Base-by-base conservation (phyloP, 2,329 filamentous ascomycete genomes). In the Tolypocladium pustulatum region DNA sequence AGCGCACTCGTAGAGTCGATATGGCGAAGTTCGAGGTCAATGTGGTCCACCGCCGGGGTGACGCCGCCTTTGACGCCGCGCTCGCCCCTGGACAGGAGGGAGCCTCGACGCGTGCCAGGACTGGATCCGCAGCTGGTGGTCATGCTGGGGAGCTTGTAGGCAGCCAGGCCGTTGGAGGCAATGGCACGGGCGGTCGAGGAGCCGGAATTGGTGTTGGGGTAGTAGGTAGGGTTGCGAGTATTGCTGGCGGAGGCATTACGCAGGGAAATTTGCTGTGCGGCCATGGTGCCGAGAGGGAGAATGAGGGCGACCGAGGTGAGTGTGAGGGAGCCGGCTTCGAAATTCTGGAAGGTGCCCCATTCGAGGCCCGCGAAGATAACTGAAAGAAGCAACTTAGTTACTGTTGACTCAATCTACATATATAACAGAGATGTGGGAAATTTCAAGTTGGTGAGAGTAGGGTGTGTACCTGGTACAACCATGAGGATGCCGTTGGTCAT, bases 401-500 rank as follows among this genome's bases (percentile, higher is more conserved):
- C 8, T 8, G n/a, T 46, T 13, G 41, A 46, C 22, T 22, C n/a
- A 13, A 25, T 10, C 22, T 22, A 3, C 40, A 22, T 43, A 13
- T 43, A 25, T 25, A 4, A 46, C 41, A 1, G 3, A 25, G 15
- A 46, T 10, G 41, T 15, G 9, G 10, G 13, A 8, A 9, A 20
- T n/a, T n/a, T n/a, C n/a, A 9, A 15, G 34, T 36, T 30, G 34
- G 25, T 15, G 15, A 4, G 4, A 17, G 20, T n/a, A 41, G 43
- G 13, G 49, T 25, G 34, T 73, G 54, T 68, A 82, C 81, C 77
- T n/a, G 81, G 81, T 12, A 82, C 67, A 20, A 82, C 63, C 81
- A 84, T 83, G 57, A 84, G 70, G 1, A 82, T 62, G 13, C 80
- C 81, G 41, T 84, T 83, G 55, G 79, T 80, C 64, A 82, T 78